Base-by-base conservation (phyloP, 2,329 filamentous ascomycete genomes). In the Cercospora sp. region DNA sequence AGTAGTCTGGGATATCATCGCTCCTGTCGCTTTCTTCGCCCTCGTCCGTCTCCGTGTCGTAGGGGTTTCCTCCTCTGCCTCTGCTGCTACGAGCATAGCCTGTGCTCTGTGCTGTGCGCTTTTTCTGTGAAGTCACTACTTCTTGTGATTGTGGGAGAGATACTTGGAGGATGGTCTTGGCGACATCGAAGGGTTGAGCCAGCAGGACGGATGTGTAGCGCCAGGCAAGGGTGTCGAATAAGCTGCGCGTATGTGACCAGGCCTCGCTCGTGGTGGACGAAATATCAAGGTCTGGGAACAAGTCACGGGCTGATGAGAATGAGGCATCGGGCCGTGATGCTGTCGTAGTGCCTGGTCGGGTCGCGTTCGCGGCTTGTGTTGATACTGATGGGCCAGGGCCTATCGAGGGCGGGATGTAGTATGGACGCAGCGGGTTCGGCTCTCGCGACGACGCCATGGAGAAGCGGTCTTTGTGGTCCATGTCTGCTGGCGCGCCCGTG, bases 171-270 rank as follows among this genome's bases (percentile, higher is more conserved):
- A 98, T 87, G 13, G 90, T 95, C 85, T 97, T 98, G 76, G 94
- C 93, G 67, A 97, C 94, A 83, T 98, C 95, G 79, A 99, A 98
- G 13, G 95, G 95, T 81, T 99, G 95, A 64, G 93, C 91, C 78
- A 97, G 89, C 76, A 98, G 80, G 26, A 97, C 90, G 67, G 90
- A 93, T 13, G 90, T 91, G 81, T 99, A 99, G 78, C 95, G 94
- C 89, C 94, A 96, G 79, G 96, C 78, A 72, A 95, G 87, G 78
- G 94, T 90, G 77, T 98, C 93, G 59, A 97, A 77, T 69, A 96
- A 82, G 70, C 90, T 89, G 77, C 91, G 92, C 53, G 90, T 84
- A 36, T 72, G 70, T 45, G 73, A 70, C 76, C 76, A 78, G 69
- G 76, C 76, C 67, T 78, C 76, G 60, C 75, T 71, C 1, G 75